Conservation (phyloP, 2,329 filamentous ascomycete genomes). For the Calonectria pauciramosa region DNA sequence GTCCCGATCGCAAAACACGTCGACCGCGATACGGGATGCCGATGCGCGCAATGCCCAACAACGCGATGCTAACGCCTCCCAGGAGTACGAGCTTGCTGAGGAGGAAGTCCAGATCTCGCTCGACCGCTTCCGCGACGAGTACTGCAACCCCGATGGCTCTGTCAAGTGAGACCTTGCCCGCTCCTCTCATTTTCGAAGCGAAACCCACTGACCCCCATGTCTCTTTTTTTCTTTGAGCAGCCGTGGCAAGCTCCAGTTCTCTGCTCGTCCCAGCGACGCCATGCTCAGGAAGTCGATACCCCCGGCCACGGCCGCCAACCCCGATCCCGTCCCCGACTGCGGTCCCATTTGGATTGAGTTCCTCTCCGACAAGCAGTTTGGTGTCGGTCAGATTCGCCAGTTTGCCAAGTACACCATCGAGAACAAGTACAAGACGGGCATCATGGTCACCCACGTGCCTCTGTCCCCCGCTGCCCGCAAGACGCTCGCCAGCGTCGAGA, state of each 20-base stretch:
- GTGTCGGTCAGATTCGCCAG: constrained; percentile 90
- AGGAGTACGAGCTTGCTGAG: constrained; percentile 95
- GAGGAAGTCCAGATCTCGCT: constrained; percentile 90
- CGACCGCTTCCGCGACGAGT: constrained; percentile 82
- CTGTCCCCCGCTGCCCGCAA: constrained; percentile 91
- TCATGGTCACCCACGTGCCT: constrained; percentile 87
- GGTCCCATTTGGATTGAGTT: constrained; percentile 97
- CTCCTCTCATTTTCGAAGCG: constrained; percentile 11
- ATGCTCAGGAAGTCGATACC: constrained; percentile 91
- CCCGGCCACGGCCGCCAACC: constrained; percentile 76
- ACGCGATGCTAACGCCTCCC: constrained; percentile 35
- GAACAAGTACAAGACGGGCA: constrained; percentile 88
- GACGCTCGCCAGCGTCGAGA: constrained; percentile 82
- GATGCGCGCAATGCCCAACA: background rate
- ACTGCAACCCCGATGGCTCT: constrained; percentile 78
- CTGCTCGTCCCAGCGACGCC: constrained; percentile 83
- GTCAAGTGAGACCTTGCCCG: constrained; percentile 73
- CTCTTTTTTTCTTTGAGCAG: constrained; percentile 59
- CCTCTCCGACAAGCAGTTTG: constrained; percentile 82
- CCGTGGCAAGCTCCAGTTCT: constrained; percentile 88
- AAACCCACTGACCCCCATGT: constrained; percentile 14
- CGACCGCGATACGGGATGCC: constrained; percentile 12
- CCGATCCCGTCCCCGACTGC: constrained; percentile 79
- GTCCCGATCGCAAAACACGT: constrained; percentile 23
- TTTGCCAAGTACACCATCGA: constrained; percentile 87